These are phyloP conservation scores for Cordia subcordata DNA, from an alignment of 257 asterid species.

Conservation along the genomic window DNA sequence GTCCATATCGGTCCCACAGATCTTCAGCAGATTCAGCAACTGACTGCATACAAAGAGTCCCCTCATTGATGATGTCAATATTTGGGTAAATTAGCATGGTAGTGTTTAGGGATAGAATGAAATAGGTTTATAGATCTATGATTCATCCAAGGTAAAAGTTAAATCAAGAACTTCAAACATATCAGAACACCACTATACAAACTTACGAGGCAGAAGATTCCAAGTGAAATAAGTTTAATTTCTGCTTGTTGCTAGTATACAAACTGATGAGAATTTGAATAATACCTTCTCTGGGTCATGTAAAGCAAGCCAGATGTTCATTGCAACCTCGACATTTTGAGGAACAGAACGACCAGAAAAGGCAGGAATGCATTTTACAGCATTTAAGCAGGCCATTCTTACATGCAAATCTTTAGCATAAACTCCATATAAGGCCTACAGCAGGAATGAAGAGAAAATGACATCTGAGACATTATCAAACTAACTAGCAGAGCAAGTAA, in stretches of 20 bases:
- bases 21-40: constrained; percentile 90
- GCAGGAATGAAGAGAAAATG: constrained; percentile 21
- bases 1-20: constrained; percentile 87
- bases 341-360: constrained; percentile 80
- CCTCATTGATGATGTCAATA: not conserved
- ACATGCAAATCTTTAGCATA: constrained; percentile 94
- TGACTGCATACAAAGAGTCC: constrained; percentile 36
- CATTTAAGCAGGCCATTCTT: constrained; percentile 89
- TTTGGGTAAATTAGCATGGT: no score
- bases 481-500: constrained; percentile 16
- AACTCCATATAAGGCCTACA: constrained; percentile 81
- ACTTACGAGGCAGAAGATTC: no score
- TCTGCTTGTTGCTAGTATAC: not conserved
- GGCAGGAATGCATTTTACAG: constrained; percentile 95
- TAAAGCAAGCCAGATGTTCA: constrained; percentile 94
- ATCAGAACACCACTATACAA: not conserved
- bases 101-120: not conserved
- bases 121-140: not conserved
- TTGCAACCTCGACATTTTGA: constrained; percentile 79
- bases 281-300: constrained; percentile 89
- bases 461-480: constrained; percentile 5
- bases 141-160: not conserved
- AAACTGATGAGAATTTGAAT: constrained; percentile 3
- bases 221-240: not conserved
- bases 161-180: no score